phyloP scores from a whole-genome alignment of 2,329 filamentous ascomycete species.

The Fusarium chaquense region DNA sequence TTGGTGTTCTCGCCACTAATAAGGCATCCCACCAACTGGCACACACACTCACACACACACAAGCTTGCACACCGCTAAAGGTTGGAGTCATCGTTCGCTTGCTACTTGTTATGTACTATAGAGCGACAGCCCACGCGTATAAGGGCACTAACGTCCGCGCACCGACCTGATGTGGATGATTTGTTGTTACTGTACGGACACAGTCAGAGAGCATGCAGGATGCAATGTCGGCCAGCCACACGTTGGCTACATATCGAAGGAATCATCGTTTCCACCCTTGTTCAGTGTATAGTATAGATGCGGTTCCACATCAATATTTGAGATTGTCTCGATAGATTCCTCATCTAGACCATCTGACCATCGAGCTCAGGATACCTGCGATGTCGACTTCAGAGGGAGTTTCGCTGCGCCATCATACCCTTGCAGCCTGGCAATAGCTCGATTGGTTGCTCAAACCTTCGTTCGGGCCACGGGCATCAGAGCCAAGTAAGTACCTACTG shows the following conservation, averaged over 20 bases:
- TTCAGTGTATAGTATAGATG: slow-evolving; percentile 2
- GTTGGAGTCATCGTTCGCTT: slow-evolving; percentile 15
- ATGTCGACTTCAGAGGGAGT: slow-evolving; percentile 23
- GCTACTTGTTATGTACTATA: neutral
- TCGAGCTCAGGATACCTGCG: slow-evolving; percentile 18
- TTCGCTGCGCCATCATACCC: slow-evolving; percentile 41
- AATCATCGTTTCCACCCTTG: slow-evolving; percentile 31
- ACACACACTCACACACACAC: neutral
- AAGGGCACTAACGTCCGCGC: slow-evolving; percentile 24
- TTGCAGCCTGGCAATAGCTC: slow-evolving; percentile 31
- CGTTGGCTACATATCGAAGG: slow-evolving; percentile 14
- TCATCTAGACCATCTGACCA: slow-evolving; percentile 3
- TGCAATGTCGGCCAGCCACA: slow-evolving; percentile 26
- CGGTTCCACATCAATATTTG: slow-evolving; percentile 29
- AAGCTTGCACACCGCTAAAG: slow-evolving; percentile 26
- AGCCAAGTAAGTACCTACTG: slow-evolving; percentile 8
- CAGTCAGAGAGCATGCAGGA: slow-evolving; percentile 15
- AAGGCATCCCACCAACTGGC: slow-evolving; percentile 22
- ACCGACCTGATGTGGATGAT: slow-evolving; percentile 8
- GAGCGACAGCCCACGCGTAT: slow-evolving; percentile 8
- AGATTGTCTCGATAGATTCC: slow-evolving; percentile 28
- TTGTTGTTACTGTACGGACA: neutral
- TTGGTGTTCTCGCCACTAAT: slow-evolving; percentile 33
- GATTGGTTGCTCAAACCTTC: slow-evolving; percentile 38
- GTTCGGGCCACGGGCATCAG: slow-evolving; percentile 17